phyloP scores from a whole-genome alignment of 1,284 basidiomycete species.

The Ceratobasidium papillatum region DNA sequence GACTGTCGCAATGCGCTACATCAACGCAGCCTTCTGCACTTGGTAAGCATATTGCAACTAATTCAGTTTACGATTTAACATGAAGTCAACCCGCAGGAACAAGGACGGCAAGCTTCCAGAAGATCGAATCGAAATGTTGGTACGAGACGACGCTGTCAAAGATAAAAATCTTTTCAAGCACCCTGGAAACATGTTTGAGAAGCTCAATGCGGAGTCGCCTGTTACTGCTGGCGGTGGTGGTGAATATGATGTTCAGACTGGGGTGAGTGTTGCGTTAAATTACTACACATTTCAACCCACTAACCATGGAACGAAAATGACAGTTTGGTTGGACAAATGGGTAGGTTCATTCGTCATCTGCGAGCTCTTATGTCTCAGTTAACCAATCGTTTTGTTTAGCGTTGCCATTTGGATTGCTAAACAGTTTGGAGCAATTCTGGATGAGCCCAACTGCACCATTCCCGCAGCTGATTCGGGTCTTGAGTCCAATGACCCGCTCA shows the following conservation, averaged over 20 bases:
- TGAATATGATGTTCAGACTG: slow-evolving; percentile 11
- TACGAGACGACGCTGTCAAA: not conserved
- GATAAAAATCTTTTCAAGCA: not conserved
- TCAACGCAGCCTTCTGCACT: slow-evolving; percentile 83
- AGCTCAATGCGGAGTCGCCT: not conserved
- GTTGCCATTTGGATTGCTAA: slow-evolving; percentile 20
- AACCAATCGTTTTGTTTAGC: not conserved
- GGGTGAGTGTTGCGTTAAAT: not conserved
- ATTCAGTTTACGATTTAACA: no score
- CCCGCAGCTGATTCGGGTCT: not conserved
- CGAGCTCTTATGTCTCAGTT: not conserved
- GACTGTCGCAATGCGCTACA: slow-evolving; percentile 82
- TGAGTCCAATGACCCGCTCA: not conserved
- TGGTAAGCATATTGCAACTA: no score
- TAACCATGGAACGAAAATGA: not conserved
- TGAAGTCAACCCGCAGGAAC: not conserved
- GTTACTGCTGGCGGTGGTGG: not conserved
- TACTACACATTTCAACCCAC: not conserved
- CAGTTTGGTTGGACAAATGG: slow-evolving; percentile 25
- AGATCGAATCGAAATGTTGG: not conserved
- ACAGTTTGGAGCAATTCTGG: not conserved
- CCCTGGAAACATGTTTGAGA: slow-evolving; percentile 8
- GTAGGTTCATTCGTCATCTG: not conserved
- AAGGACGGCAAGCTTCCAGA: not conserved
- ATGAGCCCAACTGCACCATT: not conserved